phyloP scores from a whole-genome alignment of 331 rosid species.

The Malus hybrid region DNA sequence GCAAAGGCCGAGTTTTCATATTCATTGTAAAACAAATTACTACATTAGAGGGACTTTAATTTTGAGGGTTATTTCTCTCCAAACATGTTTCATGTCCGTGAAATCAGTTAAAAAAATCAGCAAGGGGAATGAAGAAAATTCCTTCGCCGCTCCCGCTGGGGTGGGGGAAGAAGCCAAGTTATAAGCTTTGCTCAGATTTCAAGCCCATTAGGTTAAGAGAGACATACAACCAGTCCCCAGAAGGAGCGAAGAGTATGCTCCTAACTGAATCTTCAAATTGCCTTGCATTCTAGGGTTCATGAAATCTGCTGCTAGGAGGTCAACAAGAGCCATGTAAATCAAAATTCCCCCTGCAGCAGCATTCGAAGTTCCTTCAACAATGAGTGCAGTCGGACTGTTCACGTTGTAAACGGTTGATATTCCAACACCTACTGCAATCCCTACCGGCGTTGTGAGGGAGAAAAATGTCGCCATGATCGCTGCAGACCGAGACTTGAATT shows the following conservation, averaged over 20 bases:
- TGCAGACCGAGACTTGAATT: conserved; percentile 29
- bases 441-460: conserved; percentile 63
- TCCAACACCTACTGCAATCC: conserved; percentile 57
- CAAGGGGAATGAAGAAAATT: not conserved
- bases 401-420: conserved; percentile 37
- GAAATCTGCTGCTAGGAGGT: conserved; percentile 67
- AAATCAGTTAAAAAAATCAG: no score
- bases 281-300: conserved; percentile 55
- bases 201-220: conserved; percentile 59
- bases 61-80: no score
- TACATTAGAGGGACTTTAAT: no score
- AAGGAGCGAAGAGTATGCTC: conserved; percentile 55
- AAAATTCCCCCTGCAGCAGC: conserved; percentile 68
- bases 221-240: conserved; percentile 70
- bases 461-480: conserved; percentile 54
- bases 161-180: not conserved
- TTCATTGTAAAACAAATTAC: no score
- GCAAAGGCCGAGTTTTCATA: no score
- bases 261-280: conserved; percentile 32
- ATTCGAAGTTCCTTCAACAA: conserved; percentile 46
- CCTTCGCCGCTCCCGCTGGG: not conserved
- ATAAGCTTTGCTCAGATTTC: not conserved
- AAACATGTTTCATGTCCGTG: not conserved
- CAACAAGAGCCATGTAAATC: conserved; percentile 76
- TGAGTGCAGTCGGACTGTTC: conserved; percentile 43